These are phyloP conservation scores for Pilasporangium apinafurcum DNA, from an alignment of 352 stramenopile species.

Conservation along the genomic window DNA sequence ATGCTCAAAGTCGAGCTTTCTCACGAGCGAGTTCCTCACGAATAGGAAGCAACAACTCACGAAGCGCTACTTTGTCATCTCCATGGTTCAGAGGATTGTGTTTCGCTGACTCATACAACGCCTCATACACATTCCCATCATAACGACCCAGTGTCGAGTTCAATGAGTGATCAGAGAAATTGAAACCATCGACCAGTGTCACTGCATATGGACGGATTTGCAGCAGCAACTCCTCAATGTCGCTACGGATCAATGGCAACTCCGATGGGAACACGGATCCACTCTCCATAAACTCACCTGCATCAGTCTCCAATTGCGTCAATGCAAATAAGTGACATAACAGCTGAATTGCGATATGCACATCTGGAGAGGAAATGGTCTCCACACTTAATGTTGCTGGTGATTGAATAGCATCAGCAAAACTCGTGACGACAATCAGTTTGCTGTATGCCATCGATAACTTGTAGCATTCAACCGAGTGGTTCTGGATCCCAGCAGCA, in stretches of 20 bases:
- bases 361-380: constrained; percentile 11
- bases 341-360: constrained; percentile 34
- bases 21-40: constrained; percentile 31
- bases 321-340: constrained; percentile 73
- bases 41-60: constrained; percentile 58
- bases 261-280: constrained; percentile 35
- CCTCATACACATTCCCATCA: constrained; percentile 72
- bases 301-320: constrained; percentile 53
- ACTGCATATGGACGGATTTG: constrained; percentile 65
- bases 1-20: too few species aligned
- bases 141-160: constrained; percentile 74
- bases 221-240: constrained; percentile 41
- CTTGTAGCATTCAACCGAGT: constrained; percentile 59
- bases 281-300: constrained; percentile 62
- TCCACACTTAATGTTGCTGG: constrained; percentile 19
- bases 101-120: constrained; percentile 50
- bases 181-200: constrained; percentile 68
- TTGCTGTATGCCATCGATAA: constrained; percentile 52
- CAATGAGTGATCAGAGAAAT: constrained; percentile 66
- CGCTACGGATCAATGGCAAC: constrained; percentile 36
- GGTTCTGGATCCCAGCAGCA: constrained; percentile 42
- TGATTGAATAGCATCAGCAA: constrained; percentile 23
- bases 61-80: constrained; percentile 54
- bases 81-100: constrained; percentile 55
- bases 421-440: constrained; percentile 41